phyloP scores from a whole-genome alignment of 257 asterid species.

The Nyctanthes arbortristis region DNA sequence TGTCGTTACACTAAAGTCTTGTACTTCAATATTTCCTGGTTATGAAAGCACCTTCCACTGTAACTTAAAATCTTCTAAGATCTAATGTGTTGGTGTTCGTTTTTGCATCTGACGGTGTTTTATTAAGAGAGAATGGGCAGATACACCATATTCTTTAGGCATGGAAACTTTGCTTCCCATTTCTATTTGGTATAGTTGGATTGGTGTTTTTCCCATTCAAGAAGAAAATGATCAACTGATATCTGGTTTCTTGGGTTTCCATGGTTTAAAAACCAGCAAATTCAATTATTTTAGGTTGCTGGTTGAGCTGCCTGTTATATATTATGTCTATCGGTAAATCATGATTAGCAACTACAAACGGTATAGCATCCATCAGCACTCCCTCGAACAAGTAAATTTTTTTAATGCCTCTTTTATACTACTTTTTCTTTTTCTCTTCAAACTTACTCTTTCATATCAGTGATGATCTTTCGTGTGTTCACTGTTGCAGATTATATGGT shows the following conservation, averaged over 20 bases:
- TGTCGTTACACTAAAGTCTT: neutral
- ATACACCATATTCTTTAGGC: neutral
- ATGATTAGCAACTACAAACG: too few species aligned
- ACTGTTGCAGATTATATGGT: neutral
- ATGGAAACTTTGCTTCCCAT: too few species aligned
- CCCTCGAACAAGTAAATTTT: neutral
- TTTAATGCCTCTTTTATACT: neutral
- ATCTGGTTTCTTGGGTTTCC: too few species aligned
- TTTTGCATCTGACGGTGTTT: neutral
- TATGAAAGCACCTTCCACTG: neutral
- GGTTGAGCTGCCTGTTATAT: too few species aligned
- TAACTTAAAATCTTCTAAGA: neutral
- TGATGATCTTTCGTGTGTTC: neutral
- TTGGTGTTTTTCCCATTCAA: too few species aligned
- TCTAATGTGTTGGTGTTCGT: neutral
- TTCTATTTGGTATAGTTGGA: too few species aligned
- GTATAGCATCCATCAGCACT: too few species aligned
- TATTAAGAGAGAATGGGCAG: neutral
- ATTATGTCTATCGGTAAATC: too few species aligned
- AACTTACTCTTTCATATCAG: neutral
- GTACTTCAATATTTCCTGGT: neutral
- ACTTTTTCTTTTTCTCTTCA: neutral
- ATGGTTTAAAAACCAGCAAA: too few species aligned
- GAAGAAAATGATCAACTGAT: too few species aligned
- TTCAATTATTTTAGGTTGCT: too few species aligned